These are phyloP conservation scores for Shiraia sp. DNA, from an alignment of 2,329 filamentous ascomycete genomes.

Conservation along the genomic window DNA sequence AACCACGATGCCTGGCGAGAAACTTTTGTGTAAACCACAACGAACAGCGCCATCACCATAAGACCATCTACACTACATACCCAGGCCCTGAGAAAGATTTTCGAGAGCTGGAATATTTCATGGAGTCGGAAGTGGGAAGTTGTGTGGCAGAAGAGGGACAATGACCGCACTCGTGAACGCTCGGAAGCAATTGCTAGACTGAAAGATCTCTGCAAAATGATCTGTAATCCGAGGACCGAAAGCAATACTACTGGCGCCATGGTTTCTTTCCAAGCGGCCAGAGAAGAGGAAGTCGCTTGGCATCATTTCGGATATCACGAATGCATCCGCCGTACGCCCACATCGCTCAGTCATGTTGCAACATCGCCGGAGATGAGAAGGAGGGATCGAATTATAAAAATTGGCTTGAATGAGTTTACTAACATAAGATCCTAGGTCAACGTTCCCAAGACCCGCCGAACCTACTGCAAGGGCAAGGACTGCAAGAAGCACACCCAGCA, in stretches of 20 bases:
- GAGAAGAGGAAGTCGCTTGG: no score
- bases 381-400: neutral
- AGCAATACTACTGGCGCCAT: no score
- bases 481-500: slow-evolving; percentile 64
- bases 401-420: slow-evolving; percentile 14
- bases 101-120: no score
- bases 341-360: slow-evolving; percentile 11
- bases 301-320: neutral
- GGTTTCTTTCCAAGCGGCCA: no score
- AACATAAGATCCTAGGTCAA: slow-evolving; percentile 69
- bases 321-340: neutral
- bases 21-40: slow-evolving; percentile 2
- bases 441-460: slow-evolving; percentile 97
- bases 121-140: no score
- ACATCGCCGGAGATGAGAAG: neutral
- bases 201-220: no score
- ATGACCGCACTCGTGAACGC: no score
- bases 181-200: no score
- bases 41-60: neutral
- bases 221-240: no score
- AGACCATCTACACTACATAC: no score
- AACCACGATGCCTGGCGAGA: slow-evolving; percentile 5
- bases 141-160: no score
- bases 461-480: slow-evolving; percentile 96
- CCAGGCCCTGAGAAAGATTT: no score